A percentile compares a stretch with the other conserved stretches of the same genome.
These are phyloP conservation scores for Verruconis gallopava DNA, from an alignment of 2,329 filamentous ascomycete genomes.

Conservation along the genomic window DNA sequence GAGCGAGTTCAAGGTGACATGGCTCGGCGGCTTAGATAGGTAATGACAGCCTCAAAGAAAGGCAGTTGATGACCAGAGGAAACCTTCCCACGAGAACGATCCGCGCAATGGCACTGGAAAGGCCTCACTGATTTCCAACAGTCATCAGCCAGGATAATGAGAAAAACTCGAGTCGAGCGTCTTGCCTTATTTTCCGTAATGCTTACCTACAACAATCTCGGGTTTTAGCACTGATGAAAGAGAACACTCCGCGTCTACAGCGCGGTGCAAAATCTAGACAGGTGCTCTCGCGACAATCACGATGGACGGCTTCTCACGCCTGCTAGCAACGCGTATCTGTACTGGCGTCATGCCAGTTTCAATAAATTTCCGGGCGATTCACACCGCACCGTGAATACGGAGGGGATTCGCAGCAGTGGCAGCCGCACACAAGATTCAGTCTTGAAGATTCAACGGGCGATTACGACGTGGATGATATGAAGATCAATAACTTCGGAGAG, in stretches of 20 bases:
- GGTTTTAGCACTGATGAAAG: constrained; percentile 16
- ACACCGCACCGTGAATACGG: constrained; percentile 17
- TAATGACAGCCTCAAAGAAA: too few relatives aligned
- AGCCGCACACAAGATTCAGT: constrained; percentile 30
- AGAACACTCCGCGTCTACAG: constrained; percentile 32
- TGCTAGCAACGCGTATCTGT: constrained; percentile 18
- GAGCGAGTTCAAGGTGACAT: too few relatives aligned
- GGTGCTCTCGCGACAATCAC: constrained; percentile 17
- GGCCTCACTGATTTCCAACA: too few relatives aligned
- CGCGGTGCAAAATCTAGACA: constrained; percentile 24
- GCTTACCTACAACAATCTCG: neutral
- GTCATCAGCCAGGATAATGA: too few relatives aligned
- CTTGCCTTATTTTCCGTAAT: too few relatives aligned
- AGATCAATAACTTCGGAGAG: constrained; percentile 4
- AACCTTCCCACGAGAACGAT: too few relatives aligned
- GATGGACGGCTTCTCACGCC: neutral
- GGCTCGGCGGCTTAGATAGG: too few relatives aligned
- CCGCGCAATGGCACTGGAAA: too few relatives aligned
- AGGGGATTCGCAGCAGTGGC: constrained; percentile 25
- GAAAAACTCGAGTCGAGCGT: too few relatives aligned
- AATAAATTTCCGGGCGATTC: constrained; percentile 23
- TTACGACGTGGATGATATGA: constrained; percentile 13
- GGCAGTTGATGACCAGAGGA: too few relatives aligned
- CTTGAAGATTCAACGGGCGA: neutral
- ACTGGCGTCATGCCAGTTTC: constrained; percentile 23